phyloP scores from a whole-genome alignment of 257 asterid species.

The Fraxinus quadrangulata region DNA sequence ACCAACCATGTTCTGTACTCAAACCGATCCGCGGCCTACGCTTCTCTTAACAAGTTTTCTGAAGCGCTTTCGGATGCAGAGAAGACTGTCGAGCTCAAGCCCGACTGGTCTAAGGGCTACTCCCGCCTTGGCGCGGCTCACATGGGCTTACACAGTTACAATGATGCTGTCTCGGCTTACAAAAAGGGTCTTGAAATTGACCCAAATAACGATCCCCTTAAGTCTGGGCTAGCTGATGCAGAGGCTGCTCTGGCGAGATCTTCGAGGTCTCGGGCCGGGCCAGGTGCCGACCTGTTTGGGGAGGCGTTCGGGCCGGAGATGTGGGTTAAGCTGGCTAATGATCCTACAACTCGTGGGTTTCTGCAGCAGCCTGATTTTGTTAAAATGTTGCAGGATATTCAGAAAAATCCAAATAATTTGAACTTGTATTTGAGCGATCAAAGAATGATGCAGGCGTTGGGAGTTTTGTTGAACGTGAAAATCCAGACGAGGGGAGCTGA shows the following conservation, averaged over 20 bases:
- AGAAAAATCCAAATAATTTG: constrained; percentile 68
- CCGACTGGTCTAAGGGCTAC: constrained; percentile 84
- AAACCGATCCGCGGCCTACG: constrained; percentile 91
- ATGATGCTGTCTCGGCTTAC: constrained; percentile 74
- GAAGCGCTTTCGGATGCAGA: constrained; percentile 81
- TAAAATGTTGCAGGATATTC: constrained; percentile 80
- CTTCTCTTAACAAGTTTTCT: constrained; percentile 62
- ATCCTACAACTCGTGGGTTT: constrained; percentile 58
- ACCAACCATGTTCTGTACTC: constrained; percentile 86
- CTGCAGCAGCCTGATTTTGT: constrained; percentile 83
- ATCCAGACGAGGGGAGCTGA: constrained; percentile 55
- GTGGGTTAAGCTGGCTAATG: constrained; percentile 80
- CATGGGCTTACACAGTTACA: constrained; percentile 58
- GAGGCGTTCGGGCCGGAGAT: constrained; percentile 91
- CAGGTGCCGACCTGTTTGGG: constrained; percentile 60
- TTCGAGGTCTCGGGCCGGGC: constrained; percentile 32
- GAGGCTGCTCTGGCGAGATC: constrained; percentile 54
- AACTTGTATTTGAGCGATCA: constrained; percentile 72
- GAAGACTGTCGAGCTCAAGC: constrained; percentile 83
- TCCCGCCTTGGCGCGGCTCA: constrained; percentile 95
- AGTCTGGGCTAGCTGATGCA: constrained; percentile 82
- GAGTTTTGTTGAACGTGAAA: constrained; percentile 69
- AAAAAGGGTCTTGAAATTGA: constrained; percentile 76
- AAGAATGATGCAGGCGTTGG: constrained; percentile 85
- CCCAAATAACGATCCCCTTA: constrained; percentile 83